A percentile compares a stretch with the other conserved stretches of the same genome.
Conservation (phyloP, 441 rosid species). For the Breynia disticha region DNA sequence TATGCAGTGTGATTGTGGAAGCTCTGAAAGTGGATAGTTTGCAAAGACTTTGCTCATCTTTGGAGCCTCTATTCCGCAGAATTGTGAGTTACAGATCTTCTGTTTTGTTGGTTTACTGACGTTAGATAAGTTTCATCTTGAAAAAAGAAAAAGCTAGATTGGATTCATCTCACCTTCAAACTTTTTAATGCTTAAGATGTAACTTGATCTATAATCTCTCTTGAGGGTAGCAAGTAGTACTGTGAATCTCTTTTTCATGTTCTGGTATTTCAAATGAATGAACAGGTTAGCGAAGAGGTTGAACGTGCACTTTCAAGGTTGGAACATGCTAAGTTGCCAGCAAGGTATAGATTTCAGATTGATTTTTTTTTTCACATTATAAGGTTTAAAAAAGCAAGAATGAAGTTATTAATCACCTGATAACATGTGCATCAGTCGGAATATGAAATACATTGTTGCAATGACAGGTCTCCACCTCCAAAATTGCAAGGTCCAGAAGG, state of each 20-base stretch:
- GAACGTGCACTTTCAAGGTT: conserved; percentile 87
- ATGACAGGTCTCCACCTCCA: conserved; percentile 45
- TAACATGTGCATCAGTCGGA: background rate
- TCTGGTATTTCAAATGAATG: conserved; percentile 10
- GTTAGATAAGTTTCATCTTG: background rate
- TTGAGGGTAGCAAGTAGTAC: background rate
- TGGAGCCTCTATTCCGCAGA: conserved; percentile 96
- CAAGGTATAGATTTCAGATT: conserved; percentile 33
- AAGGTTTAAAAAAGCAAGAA: no score
- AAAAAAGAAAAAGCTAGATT: background rate
- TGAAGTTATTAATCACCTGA: no score
- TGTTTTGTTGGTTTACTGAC: conserved; percentile 1
- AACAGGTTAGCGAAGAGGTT: conserved; percentile 96
- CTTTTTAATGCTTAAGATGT: background rate
- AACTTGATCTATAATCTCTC: no score
- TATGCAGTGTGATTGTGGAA: conserved; percentile 88
- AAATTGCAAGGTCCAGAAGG: conserved; percentile 68
- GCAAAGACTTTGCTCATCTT: conserved; percentile 88
- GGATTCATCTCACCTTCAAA: background rate
- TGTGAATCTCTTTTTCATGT: conserved; percentile 9
- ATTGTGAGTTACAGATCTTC: conserved; percentile 51
- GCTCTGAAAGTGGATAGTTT: conserved; percentile 95
- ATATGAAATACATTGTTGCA: conserved; percentile 5
- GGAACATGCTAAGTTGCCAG: conserved; percentile 50
- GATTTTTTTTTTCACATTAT: no score